A percentile compares a stretch with the other conserved stretches of the same genome.
phyloP scores from a whole-genome alignment of 352 stramenopile species.

The Phytophthora colocasiae region DNA sequence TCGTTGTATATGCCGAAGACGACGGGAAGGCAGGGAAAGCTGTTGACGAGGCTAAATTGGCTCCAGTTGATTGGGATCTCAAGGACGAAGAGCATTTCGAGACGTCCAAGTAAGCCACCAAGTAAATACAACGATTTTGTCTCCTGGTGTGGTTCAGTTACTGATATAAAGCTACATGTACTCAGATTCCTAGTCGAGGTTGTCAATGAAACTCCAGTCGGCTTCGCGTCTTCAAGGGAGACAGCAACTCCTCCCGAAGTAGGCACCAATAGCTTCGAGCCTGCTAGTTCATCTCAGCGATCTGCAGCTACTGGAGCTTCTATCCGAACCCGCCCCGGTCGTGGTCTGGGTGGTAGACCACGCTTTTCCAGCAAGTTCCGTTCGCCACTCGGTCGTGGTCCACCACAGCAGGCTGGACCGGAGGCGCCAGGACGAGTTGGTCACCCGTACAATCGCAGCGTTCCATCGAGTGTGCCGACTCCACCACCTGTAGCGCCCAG shows the following conservation, averaged over 20 bases:
- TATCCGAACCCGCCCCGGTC: not conserved
- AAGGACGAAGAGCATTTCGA: slow-evolving; percentile 71
- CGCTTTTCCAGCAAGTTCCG: slow-evolving; percentile 43
- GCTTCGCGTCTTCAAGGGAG: slow-evolving; percentile 9
- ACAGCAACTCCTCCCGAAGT: slow-evolving; percentile 2
- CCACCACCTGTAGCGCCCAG: slow-evolving; percentile 2
- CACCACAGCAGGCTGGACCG: slow-evolving; percentile 23
- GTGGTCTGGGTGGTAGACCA: slow-evolving; percentile 15
- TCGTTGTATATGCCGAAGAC: slow-evolving; percentile 70
- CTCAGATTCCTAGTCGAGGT: slow-evolving; percentile 78
- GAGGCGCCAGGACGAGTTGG: slow-evolving; percentile 6
- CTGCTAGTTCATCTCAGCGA: slow-evolving; percentile 1
- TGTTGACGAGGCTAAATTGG: slow-evolving; percentile 68
- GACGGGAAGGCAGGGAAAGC: slow-evolving; percentile 47
- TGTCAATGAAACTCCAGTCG: slow-evolving; percentile 64
- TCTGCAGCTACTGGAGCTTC: not conserved
- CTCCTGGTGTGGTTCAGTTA: too few species aligned
- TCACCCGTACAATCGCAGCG: slow-evolving; percentile 26
- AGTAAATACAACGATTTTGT: not conserved
- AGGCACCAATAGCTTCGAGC: slow-evolving; percentile 8
- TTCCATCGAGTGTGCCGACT: not conserved
- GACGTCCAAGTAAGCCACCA: slow-evolving; percentile 54
- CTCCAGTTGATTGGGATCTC: slow-evolving; percentile 56
- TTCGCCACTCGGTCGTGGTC: slow-evolving; percentile 26
- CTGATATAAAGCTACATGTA: too few species aligned